Evolutionary conservation across 768 basidiomycete species (phyloP).

Genomic region (Neoboletus brunneissimus): DNA sequence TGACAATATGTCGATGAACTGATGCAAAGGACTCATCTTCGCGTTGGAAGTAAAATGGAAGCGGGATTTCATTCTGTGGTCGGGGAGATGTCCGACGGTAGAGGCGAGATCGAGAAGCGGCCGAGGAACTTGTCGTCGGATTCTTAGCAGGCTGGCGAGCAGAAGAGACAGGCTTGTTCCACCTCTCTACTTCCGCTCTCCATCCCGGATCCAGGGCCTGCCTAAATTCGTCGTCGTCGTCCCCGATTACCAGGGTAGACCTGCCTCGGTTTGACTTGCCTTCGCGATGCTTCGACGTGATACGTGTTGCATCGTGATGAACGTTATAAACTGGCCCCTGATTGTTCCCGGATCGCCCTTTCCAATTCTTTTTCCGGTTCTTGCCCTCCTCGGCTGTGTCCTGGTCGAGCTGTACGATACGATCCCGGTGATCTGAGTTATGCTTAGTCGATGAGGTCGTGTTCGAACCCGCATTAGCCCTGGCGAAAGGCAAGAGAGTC

Average conservation of each 20-base stretch:
- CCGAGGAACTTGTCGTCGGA: not conserved
- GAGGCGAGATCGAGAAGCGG: constrained; percentile 12
- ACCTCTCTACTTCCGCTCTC: constrained; percentile 33
- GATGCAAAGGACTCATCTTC: constrained; percentile 4
- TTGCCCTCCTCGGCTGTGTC: constrained; percentile 4
- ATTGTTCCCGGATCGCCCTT: constrained; percentile 28
- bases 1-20: constrained; percentile 25
- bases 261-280: constrained; percentile 3
- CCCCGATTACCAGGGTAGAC: constrained; percentile 39
- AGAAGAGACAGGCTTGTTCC: constrained; percentile 24
- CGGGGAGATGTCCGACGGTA: constrained; percentile 13
- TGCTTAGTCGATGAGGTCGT: constrained; percentile 5
- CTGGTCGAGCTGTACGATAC: constrained; percentile 4
- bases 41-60: constrained; percentile 16
- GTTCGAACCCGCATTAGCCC: constrained; percentile 9
- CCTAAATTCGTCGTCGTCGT: constrained; percentile 43
- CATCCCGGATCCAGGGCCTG: constrained; percentile 40
- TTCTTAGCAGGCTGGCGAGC: constrained; percentile 11
- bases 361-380: constrained; percentile 25
- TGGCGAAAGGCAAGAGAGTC: constrained; percentile 37
- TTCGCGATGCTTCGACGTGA: constrained; percentile 32
- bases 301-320: constrained; percentile 35
- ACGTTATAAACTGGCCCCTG: constrained; percentile 38
- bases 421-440: constrained; percentile 9
- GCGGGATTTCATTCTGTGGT: constrained; percentile 10